Evolutionary conservation across 345 rosid genomes (phyloP).

Genomic region (Angophora floribunda): DNA sequence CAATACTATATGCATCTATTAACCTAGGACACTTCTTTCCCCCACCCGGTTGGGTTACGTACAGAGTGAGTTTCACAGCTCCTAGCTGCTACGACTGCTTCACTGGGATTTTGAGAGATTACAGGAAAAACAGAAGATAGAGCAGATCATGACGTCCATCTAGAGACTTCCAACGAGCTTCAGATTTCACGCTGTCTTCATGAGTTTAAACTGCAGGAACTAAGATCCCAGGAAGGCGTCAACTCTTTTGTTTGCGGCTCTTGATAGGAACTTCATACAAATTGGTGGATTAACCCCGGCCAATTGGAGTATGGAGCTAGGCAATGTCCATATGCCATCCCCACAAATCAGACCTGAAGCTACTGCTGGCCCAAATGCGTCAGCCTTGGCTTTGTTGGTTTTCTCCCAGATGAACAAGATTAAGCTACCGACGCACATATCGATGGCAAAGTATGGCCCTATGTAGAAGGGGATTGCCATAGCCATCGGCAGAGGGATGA

Average conservation of each 20-base stretch:
- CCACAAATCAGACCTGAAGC: constrained; percentile 38
- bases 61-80: not conserved
- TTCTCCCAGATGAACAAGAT: constrained; percentile 21
- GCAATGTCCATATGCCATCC: constrained; percentile 23
- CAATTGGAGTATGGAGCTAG: constrained; percentile 18
- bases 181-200: not conserved
- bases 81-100: not conserved
- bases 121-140: not conserved
- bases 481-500: constrained; percentile 32
- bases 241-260: not conserved
- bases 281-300: constrained; percentile 28
- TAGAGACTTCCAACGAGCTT: not conserved
- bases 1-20: not conserved
- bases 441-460: constrained; percentile 31
- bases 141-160: not conserved
- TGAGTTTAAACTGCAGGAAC: not conserved
- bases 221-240: not conserved
- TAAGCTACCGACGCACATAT: constrained; percentile 31
- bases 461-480: constrained; percentile 32
- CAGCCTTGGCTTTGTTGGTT: constrained; percentile 10
- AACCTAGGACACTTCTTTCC: not conserved
- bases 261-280: constrained; percentile 30
- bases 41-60: not conserved
- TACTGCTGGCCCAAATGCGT: constrained; percentile 11
- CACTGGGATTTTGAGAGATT: not conserved